Evolutionary conservation across 2,329 filamentous ascomycete species (phyloP).

Genomic region (Aureobasidium vineae): DNA sequence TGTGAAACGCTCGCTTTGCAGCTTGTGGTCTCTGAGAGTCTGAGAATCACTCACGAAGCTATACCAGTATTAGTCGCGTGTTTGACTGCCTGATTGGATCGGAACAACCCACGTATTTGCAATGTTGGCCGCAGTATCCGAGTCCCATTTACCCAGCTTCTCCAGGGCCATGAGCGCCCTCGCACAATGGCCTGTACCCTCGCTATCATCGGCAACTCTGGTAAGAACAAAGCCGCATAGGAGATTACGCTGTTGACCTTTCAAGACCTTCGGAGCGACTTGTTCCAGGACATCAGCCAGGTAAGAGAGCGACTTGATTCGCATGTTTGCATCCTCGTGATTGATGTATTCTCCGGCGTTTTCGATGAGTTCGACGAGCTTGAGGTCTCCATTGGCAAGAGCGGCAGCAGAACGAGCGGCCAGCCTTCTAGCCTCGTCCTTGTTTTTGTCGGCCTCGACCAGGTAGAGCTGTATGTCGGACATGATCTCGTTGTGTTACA

Average conservation of each 20-base stretch:
- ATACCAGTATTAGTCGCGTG: slow-evolving; percentile 36
- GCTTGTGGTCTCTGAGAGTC: slow-evolving; percentile 60
- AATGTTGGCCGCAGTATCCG: slow-evolving; percentile 54
- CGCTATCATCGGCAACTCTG: slow-evolving; percentile 57
- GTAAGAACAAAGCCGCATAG: slow-evolving; percentile 64
- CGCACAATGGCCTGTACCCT: slow-evolving; percentile 57
- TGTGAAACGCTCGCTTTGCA: slow-evolving; percentile 61
- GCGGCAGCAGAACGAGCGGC: slow-evolving; percentile 47
- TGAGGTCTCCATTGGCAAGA: slow-evolving; percentile 59
- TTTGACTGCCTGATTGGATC: background rate
- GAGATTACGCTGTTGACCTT: slow-evolving; percentile 59
- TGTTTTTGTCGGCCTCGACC: slow-evolving; percentile 51
- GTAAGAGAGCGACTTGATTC: slow-evolving; percentile 57
- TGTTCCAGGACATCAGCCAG: slow-evolving; percentile 52
- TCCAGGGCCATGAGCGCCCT: slow-evolving; percentile 60
- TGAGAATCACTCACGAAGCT: slow-evolving; percentile 53
- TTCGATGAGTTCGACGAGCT: slow-evolving; percentile 61
- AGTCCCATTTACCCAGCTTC: slow-evolving; percentile 59
- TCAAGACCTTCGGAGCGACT: slow-evolving; percentile 55
- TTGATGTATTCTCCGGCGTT: slow-evolving; percentile 66
- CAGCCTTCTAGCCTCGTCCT: slow-evolving; percentile 46
- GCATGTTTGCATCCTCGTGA: slow-evolving; percentile 59
- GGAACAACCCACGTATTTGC: slow-evolving; percentile 48
- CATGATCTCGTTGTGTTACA: slow-evolving; percentile 40
- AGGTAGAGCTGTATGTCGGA: slow-evolving; percentile 55